Evolutionary conservation across 2,329 filamentous ascomycete species (phyloP), one percentile per base, ranked within the genome.

Genomic region (Emericellopsis cladophorae): DNA sequence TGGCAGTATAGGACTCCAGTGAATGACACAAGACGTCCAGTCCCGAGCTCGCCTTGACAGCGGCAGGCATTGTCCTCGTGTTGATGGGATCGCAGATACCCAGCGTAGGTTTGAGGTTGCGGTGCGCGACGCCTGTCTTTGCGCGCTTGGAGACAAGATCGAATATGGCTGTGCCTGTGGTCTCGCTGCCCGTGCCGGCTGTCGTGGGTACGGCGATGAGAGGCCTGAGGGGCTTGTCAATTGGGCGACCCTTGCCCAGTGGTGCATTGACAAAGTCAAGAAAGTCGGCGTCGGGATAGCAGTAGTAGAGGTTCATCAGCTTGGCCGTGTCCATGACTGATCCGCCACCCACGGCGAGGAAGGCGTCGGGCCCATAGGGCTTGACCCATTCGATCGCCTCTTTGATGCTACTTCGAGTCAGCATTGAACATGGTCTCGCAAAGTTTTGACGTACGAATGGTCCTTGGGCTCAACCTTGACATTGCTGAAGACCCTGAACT

Each of bases 251-350:
- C 21, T 44, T 44, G 15, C 92, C 92, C 0, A 96, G 67, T 0
- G 92, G 92, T 0, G 90, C 90, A 55, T 96, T 96, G 60, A 98
- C 92, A 47, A 98, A 98, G 68, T 98, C 90, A 31, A 96, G 72
- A 56, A 98, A 95, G 51, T 92, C 85, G 29, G 90, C 90, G 7
- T 95, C 84, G 0, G 89, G 89, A 56, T 88, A 95, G 46, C 78
- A 81, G 1, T 81, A 84, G 65, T 96, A 96, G 0, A 98, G 73
- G 56, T 98, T 98, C 89, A 98, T 96, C 42, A 98, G 72, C 64
- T 98, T 98, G 41, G 92, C 90, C 1, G 92, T 98, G 62, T 98
- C 92, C 50, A 98, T 98, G 49, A 96, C 92, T 32, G 87, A 94
- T 31, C 92, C 92, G 50, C 61, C 74, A 23, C 84, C 92, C 14